Base-by-base conservation (phyloP, 2,329 filamentous ascomycete genomes). In the Cyclaneusma minus region DNA sequence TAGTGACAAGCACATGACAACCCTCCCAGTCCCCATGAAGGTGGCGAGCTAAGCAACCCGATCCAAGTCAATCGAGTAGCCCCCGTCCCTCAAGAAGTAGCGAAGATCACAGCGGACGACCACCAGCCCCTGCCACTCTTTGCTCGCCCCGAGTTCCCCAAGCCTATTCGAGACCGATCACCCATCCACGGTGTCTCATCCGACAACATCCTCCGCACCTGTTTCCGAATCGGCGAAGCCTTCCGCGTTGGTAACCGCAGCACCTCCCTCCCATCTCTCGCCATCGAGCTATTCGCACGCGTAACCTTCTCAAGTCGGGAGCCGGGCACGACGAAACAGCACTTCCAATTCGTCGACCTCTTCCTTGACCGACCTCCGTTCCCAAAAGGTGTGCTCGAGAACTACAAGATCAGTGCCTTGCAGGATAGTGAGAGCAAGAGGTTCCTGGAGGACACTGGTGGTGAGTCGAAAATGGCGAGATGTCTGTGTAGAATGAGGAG, bases 211-310 rank as follows among this genome's bases (percentile, higher is more conserved):
- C 49, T 74, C 8, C 60, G 66, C 7, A 69, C 64, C 1, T 78
- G 71, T 41, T 79, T 80, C 37, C 60, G 70, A 14, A 55, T 76
- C 13, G 65, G 64, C 3, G 69, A 78, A 39, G 61, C 75, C 30
- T 43, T 68, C 24, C 62, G 58, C 25, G 54, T 55, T 24, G 61
- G 60, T 3, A 27, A 31, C 18, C 49, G 45, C 26, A 53, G 54
- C 27, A 54, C 55, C 8, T 47, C 48, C 3, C 50, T 69, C 24
- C 52, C 52, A 10, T 56, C 62, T 22, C 58, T 63, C 27, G 55
- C 54, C 4, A 60, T 79, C 32, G 73, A 79, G 42, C 47, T 80
- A 0, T 81, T 71, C 40, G 70, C 69, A 3, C 58, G 66, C 14
- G 64, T 79, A 2, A 53, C 54, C 2, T 58, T 56, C 27, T 76